Percentiles rank a stretch among this genome's conserved stretches.
Conservation (phyloP, 2,329 filamentous ascomycete species). For the Cercospora canescens region DNA sequence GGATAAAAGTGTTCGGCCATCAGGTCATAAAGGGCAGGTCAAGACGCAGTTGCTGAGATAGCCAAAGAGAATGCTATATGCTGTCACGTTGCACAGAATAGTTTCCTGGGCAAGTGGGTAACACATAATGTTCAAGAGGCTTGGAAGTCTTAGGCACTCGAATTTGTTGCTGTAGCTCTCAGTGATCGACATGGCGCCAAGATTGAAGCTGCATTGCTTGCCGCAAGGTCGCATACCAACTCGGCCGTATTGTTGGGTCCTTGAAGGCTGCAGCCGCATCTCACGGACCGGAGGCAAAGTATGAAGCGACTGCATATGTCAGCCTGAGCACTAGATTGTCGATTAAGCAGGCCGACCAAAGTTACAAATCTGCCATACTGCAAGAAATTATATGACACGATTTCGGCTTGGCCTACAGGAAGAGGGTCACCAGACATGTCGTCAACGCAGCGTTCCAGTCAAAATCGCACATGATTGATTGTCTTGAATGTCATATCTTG, state of each 20-base stretch:
- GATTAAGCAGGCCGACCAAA: background rate
- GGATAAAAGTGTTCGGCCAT: background rate
- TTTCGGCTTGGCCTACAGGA: background rate
- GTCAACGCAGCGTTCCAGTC: background rate
- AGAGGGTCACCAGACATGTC: background rate
- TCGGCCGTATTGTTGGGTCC: background rate
- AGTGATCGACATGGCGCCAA: background rate
- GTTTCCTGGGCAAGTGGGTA: background rate
- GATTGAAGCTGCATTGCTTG: background rate
- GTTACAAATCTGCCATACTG: background rate
- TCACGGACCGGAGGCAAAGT: background rate
- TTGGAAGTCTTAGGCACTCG: background rate
- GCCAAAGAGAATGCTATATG: background rate
- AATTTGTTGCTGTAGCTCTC: background rate
- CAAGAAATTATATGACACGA: background rate
- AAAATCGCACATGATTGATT: background rate
- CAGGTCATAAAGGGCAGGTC: background rate
- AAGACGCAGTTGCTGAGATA: background rate
- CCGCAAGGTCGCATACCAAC: too few species aligned
- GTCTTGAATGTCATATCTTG: background rate
- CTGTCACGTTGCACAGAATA: background rate
- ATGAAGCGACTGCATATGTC: background rate
- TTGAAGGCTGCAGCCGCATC: background rate
- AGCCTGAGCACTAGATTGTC: background rate
- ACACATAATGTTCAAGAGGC: background rate